Evolutionary conservation across 352 stramenopile genomes (phyloP).

Genomic region (Globisporangium alternatum): DNA sequence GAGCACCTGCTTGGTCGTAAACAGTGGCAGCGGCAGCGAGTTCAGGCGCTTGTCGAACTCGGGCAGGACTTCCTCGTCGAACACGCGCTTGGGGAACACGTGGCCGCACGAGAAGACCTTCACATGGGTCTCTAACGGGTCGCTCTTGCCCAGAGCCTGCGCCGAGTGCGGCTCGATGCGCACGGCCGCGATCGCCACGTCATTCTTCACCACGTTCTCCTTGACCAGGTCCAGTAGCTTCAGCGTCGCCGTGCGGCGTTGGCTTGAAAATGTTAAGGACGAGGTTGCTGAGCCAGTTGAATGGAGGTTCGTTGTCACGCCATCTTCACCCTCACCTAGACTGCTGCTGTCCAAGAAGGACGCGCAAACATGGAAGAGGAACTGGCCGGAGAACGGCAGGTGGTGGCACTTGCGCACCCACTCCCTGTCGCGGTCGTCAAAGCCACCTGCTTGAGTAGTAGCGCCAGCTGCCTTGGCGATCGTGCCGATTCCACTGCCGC

Average conservation of each 20-base stretch:
- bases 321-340: not conserved
- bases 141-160: conserved; percentile 68
- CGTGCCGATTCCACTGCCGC: conserved; percentile 8
- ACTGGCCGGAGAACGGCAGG: conserved; percentile 75
- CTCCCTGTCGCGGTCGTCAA: conserved; percentile 74
- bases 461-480: not conserved
- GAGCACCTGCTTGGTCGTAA: conserved; percentile 65
- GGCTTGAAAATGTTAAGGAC: not conserved
- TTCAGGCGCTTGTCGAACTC: conserved; percentile 85
- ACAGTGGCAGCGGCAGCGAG: conserved; percentile 49
- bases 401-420: conserved; percentile 76
- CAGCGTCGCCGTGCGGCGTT: conserved; percentile 18
- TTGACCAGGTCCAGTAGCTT: conserved; percentile 64
- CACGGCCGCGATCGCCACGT: conserved; percentile 48
- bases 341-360: conserved; percentile 45
- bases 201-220: conserved; percentile 75
- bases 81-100: conserved; percentile 82
- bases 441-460: conserved; percentile 16
- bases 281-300: not conserved
- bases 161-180: conserved; percentile 61
- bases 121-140: conserved; percentile 83
- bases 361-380: conserved; percentile 73
- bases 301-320: not conserved
- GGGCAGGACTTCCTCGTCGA: conserved; percentile 78
- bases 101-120: conserved; percentile 85